Evolutionary conservation across 305 asterid species (phyloP).

Genomic region (Withania somnifera): DNA sequence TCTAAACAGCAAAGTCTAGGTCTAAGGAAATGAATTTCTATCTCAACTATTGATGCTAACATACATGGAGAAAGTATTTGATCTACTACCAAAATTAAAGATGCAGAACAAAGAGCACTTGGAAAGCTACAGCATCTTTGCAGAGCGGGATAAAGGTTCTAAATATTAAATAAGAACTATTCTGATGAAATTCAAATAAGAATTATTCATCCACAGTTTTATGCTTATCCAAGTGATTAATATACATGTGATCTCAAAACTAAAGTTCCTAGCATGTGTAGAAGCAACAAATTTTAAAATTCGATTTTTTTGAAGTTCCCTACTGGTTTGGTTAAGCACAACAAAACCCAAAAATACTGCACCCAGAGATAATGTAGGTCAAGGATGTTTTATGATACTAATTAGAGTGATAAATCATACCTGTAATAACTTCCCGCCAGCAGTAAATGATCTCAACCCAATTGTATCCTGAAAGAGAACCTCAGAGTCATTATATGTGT

Average conservation of each 20-base stretch:
- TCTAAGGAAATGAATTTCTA: neutral
- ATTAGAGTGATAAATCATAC: constrained; percentile 21
- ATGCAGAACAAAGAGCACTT: neutral
- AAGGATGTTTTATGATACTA: neutral
- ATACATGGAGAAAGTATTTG: neutral
- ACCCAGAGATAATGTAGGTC: neutral
- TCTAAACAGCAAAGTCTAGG: neutral
- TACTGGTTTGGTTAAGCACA: neutral
- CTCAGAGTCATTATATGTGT: neutral
- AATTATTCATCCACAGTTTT: neutral
- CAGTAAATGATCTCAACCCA: constrained; percentile 95
- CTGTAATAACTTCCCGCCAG: constrained; percentile 98
- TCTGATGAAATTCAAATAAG: neutral
- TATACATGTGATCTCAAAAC: neutral
- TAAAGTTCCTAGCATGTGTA: neutral
- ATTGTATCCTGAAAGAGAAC: constrained; percentile 62
- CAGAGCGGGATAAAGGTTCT: neutral
- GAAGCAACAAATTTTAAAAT: neutral
- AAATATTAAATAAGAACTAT: neutral
- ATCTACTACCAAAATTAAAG: neutral
- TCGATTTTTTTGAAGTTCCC: neutral
- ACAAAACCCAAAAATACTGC: neutral
- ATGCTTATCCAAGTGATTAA: neutral
- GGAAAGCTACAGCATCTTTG: neutral
- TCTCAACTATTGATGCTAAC: neutral